A percentile compares a stretch with the other conserved stretches of the same genome.
phyloP scores from a whole-genome alignment of 805 yeast genomes.

The Nakazawaea ambrosiae region DNA sequence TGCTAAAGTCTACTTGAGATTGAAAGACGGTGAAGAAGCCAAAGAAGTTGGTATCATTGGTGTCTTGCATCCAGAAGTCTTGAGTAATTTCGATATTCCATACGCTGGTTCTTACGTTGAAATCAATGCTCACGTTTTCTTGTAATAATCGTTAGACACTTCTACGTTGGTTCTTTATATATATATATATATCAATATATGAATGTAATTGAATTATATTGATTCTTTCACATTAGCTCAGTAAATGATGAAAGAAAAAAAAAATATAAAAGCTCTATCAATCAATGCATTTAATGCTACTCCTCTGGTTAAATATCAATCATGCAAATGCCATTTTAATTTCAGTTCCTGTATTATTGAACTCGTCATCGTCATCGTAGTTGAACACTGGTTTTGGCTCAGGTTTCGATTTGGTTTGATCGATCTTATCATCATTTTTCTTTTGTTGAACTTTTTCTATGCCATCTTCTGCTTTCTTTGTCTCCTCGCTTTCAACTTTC shows the following conservation, averaged over 20 bases:
- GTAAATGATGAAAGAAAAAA: too few relatives aligned
- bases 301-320: too few relatives aligned
- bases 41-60: conserved; percentile 78
- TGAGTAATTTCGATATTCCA: conserved; percentile 81
- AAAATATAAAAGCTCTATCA: too few relatives aligned
- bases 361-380: conserved; percentile 21
- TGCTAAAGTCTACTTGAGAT: conserved; percentile 76
- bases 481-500: background rate
- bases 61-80: conserved; percentile 92
- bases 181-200: background rate
- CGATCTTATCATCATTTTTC: background rate
- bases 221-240: background rate
- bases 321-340: conserved; percentile 22
- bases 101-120: conserved; percentile 91
- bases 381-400: conserved; percentile 11
- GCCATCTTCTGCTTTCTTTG: background rate
- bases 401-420: background rate
- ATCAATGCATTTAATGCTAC: background rate
- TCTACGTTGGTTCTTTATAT: too few relatives aligned
- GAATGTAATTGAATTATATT: background rate
- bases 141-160: conserved; percentile 29
- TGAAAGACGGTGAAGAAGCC: conserved; percentile 48
- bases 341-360: conserved; percentile 20
- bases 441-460: background rate
- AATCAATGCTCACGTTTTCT: conserved; percentile 81